Evolutionary conservation across 2,329 filamentous ascomycete species (phyloP).

Genomic region (Phyllosticta capitalensis): DNA sequence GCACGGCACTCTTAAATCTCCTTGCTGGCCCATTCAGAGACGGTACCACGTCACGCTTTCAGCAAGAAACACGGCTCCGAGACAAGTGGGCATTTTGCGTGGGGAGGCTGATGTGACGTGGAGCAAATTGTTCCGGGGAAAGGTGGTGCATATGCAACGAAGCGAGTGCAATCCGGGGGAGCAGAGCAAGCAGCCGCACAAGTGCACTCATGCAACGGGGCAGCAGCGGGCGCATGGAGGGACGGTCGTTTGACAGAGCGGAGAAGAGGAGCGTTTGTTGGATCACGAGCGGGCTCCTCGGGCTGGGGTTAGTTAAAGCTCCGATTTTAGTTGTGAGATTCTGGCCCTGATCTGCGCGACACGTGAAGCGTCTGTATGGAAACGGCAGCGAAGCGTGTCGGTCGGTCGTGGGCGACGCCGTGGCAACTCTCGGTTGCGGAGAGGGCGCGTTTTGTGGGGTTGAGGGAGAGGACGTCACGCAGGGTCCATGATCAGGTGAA

Average conservation of each 20-base stretch:
- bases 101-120: background rate
- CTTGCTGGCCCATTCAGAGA: background rate
- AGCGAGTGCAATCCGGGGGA: slow-evolving; percentile 1
- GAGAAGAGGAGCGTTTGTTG: background rate
- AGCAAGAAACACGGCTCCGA: background rate
- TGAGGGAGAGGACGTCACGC: slow-evolving; percentile 6
- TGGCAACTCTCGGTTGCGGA: slow-evolving; percentile 3
- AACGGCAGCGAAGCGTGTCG: slow-evolving; percentile 2
- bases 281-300: slow-evolving; percentile 7
- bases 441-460: background rate
- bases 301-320: slow-evolving; percentile 1
- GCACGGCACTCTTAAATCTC: slow-evolving; percentile 4
- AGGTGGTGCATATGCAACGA: background rate
- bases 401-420: background rate
- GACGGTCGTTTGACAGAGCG: background rate
- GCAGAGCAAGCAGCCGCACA: background rate
- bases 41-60: background rate
- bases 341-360: slow-evolving; percentile 5
- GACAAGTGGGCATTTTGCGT: background rate
- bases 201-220: background rate
- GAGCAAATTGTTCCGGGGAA: background rate
- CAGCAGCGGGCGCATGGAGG: background rate
- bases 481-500: background rate
- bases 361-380: background rate
- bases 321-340: slow-evolving; percentile 9